Percentiles rank a stretch among this genome's conserved stretches.
phyloP scores from a whole-genome alignment of 208 protist genomes.

The Trypanosoma congolense region DNA sequence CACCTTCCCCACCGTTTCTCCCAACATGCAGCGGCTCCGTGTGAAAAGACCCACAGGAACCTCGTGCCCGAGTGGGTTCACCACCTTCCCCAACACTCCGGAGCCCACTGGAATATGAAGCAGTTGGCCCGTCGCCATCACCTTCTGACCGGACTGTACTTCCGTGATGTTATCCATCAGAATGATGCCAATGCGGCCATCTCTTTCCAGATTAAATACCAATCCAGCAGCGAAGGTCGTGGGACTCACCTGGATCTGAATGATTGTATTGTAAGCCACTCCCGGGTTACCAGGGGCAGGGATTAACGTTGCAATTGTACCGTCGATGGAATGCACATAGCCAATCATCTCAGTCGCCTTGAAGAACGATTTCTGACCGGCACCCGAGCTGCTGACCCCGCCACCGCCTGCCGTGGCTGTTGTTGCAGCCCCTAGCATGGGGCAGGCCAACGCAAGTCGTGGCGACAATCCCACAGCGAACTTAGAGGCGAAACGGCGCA shows the following conservation, averaged over 20 bases:
- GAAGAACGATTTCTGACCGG: slow-evolving; percentile 74
- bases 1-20: slow-evolving; percentile 72
- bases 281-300: slow-evolving; percentile 67
- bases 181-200: slow-evolving; percentile 83
- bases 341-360: slow-evolving; percentile 84
- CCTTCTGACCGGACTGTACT: slow-evolving; percentile 82
- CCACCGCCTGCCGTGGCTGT: slow-evolving; percentile 21
- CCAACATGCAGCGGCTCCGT: slow-evolving; percentile 48
- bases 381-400: slow-evolving; percentile 16
- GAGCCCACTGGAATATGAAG: slow-evolving; percentile 79
- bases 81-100: slow-evolving; percentile 81
- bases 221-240: slow-evolving; percentile 71
- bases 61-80: slow-evolving; percentile 81
- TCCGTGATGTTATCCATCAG: slow-evolving; percentile 86
- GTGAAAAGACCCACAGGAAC: slow-evolving; percentile 66
- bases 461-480: slow-evolving; percentile 30
- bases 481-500: slow-evolving; percentile 61
- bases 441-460: slow-evolving; percentile 34
- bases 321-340: slow-evolving; percentile 85
- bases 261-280: slow-evolving; percentile 84
- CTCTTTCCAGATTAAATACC: slow-evolving; percentile 85
- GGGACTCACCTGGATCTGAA: slow-evolving; percentile 78
- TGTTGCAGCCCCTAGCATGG: slow-evolving; percentile 15
- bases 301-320: slow-evolving; percentile 81
- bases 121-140: slow-evolving; percentile 81